Base-by-base conservation (phyloP, 2,329 filamentous ascomycete genomes). In the Thelonectria discophora region DNA sequence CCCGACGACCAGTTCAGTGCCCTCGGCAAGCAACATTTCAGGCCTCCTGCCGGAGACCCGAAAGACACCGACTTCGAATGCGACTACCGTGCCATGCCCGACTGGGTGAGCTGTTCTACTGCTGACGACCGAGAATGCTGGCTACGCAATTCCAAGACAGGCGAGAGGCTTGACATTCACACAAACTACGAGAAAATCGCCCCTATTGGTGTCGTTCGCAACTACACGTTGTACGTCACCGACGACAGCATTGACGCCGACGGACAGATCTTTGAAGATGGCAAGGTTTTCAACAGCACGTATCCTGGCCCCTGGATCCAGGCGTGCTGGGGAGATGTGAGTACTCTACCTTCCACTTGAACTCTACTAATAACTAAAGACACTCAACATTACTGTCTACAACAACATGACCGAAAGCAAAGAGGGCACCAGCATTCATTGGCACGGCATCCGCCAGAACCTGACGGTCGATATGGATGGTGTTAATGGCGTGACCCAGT, bases 221-320 rank as follows among this genome's bases (percentile, higher is more conserved):
- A 65, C 11, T 73, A 72, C 30, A 63, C 48, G 0, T 47, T 74
- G 1, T 63, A 70, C 11, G 40, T 72, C 1, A 62, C 64, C 0
- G 62, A 72, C 10, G 45, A 45, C 1, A 48, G 34, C 5, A 58
- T 55, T 17, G 67, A 71, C 39, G 71, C 67, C 0, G 72, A 73
- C n/a, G 72, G 72, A 1, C 52, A 65, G 9, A 46, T 64, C 2
- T 70, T 70, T 42, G 37, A 51, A 0, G 46, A 68, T 0, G 71
- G 64, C 0, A 73, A 73, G 40, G 8, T 74, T 1, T 74, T 74
- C 17, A 72, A 72, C 24, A 48, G 64, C 1, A 17, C 45, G 10
- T 74, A 73, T 32, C 72, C 72, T 1, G 72, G 72, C 0, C 72
- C 72, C 0, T 70, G 70, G 66, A 64, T 74, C 3, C 64, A 74